Evolutionary conservation across 2,329 filamentous ascomycete species (phyloP).

Genomic region (Byssoonygena ceratinophila): DNA sequence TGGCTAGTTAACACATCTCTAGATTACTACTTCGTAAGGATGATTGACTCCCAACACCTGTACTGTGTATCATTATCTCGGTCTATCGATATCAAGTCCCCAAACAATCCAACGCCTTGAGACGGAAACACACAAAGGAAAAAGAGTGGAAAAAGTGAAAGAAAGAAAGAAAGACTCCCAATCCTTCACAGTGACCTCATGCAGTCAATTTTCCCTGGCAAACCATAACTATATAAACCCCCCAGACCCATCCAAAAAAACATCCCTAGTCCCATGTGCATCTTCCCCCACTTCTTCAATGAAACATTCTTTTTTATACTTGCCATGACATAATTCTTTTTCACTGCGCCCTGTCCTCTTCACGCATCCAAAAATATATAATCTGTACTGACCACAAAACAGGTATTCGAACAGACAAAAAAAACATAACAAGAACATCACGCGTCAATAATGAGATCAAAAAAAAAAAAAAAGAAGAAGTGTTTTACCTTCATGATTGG

Average conservation of each 20-base stretch:
- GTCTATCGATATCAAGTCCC: no score
- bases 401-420: neutral
- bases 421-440: neutral
- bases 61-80: no score
- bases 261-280: neutral
- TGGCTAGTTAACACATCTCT: no score
- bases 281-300: neutral
- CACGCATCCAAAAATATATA: neutral
- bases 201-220: neutral
- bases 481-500: constrained; percentile 5
- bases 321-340: constrained; percentile 1
- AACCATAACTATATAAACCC: neutral
- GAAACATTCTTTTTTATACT: neutral
- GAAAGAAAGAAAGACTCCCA: no score
- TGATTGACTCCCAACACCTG: no score
- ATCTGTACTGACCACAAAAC: neutral
- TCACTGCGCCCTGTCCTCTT: neutral
- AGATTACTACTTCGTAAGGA: no score
- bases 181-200: constrained; percentile 5
- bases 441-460: neutral
- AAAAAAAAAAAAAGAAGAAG: no score
- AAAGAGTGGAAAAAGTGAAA: no score
- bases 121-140: no score
- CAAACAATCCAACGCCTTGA: no score
- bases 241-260: neutral